Evolutionary conservation across 192 early-diverging fungal species (phyloP).

Genomic region (Gaertneriomyces sp.): DNA sequence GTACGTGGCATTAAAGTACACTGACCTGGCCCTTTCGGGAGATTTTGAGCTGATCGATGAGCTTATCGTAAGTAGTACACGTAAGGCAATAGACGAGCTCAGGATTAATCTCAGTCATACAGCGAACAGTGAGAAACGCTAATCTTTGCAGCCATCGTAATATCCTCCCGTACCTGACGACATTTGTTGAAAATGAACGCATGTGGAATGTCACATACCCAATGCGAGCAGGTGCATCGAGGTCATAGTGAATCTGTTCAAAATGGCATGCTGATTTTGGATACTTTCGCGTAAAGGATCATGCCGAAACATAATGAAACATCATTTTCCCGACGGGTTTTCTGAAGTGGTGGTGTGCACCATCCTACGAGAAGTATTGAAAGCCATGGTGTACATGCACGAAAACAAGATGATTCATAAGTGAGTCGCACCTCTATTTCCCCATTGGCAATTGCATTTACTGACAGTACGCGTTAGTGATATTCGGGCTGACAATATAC

Average conservation of each 20-base stretch:
- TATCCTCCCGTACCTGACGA: constrained; percentile 51
- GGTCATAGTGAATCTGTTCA: background rate
- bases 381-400: constrained; percentile 54
- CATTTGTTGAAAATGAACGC: constrained; percentile 53
- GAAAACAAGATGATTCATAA: constrained; percentile 60
- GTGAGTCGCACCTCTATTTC: constrained; percentile 16
- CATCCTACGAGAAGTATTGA: constrained; percentile 50
- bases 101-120: background rate
- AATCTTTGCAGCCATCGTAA: constrained; percentile 43
- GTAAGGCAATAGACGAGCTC: background rate
- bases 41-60: constrained; percentile 58
- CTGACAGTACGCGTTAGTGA: constrained; percentile 34
- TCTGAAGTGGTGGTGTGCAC: constrained; percentile 47
- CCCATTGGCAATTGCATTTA: background rate
- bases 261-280: background rate
- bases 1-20: constrained; percentile 52
- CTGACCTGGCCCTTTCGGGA: constrained; percentile 53
- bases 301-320: constrained; percentile 44
- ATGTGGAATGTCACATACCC: constrained; percentile 60
- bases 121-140: constrained; percentile 50
- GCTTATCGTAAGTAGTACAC: constrained; percentile 34
- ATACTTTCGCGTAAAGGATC: constrained; percentile 32
- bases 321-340: constrained; percentile 50
- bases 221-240: constrained; percentile 34
- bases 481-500: constrained; percentile 55